These are phyloP conservation scores for Calonectria montana DNA, from an alignment of 2,329 filamentous ascomycete species.

Conservation along the genomic window DNA sequence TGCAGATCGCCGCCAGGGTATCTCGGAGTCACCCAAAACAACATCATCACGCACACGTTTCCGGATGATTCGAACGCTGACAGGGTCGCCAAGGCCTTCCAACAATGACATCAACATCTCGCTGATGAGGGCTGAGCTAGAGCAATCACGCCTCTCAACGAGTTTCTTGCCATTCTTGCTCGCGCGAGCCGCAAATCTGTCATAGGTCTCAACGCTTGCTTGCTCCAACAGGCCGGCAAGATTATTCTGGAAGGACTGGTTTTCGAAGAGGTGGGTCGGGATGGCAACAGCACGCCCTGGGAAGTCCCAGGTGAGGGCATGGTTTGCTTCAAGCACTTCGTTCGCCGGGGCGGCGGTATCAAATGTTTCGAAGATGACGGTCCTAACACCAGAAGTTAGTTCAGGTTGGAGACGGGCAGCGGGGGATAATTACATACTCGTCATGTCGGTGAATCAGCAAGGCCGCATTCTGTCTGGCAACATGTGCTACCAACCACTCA, in stretches of 20 bases:
- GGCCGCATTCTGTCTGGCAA: conserved; percentile 46
- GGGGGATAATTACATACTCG: conserved; percentile 37
- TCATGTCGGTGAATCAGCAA: conserved; percentile 39
- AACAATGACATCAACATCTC: conserved; percentile 71
- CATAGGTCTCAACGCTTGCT: conserved; percentile 64
- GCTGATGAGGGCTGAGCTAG: conserved; percentile 67
- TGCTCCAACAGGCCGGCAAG: conserved; percentile 67
- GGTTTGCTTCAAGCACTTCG: conserved; percentile 61
- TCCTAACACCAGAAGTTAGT: conserved; percentile 33
- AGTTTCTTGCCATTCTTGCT: conserved; percentile 63
- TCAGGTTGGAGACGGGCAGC: not conserved
- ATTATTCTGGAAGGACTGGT: conserved; percentile 39
- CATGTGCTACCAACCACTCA: conserved; percentile 30
- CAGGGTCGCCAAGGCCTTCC: conserved; percentile 62
- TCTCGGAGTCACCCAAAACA: conserved; percentile 57
- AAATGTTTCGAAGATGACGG: conserved; percentile 64
- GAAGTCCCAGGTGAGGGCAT: conserved; percentile 69
- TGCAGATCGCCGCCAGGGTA: conserved; percentile 73
- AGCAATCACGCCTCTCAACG: conserved; percentile 68
- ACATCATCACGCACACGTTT: conserved; percentile 74
- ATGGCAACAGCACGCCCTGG: conserved; percentile 65
- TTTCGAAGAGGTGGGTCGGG: conserved; percentile 45
- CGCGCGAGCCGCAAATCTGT: conserved; percentile 62
- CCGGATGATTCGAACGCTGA: conserved; percentile 53
- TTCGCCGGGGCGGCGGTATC: conserved; percentile 67